Evolutionary conservation across 2,329 filamentous ascomycete genomes (phyloP), one percentile per base, ranked within the genome.

Genomic region (Volutella citrinella): DNA sequence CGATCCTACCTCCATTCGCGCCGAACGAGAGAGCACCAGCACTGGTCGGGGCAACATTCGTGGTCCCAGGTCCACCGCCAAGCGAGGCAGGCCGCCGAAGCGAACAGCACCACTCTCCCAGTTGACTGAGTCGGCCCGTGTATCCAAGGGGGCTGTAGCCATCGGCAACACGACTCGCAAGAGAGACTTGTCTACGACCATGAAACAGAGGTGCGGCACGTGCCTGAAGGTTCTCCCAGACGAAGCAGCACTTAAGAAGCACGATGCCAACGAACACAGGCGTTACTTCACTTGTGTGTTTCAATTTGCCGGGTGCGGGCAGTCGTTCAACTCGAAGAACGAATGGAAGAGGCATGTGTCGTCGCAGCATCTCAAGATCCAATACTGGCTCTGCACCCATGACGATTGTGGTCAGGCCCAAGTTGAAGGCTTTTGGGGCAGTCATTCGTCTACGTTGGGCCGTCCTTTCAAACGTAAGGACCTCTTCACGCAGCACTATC

Each of bases 281-380:
- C 73, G 77, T 1, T 73, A 78, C 0, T 93, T 91, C 53, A 69
- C 73, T 16, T 97, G 91, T 59, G 80, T 87, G 36, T 89, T 96
- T 57, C 68, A 76, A 19, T 81, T 78, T 35, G 93, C 89, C 36
- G 85, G 84, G 20, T 97, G 91, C 63, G 46, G 43, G 1, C 77
- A 80, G 4, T 80, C 73, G 1, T 95, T 95, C 54, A 73, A 76
- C 4, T 82, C 75, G 48, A 95, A 95, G 65, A 95, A 95, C 56
- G 90, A 96, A 59, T 96, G 91, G 91, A 96, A 96, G 61, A 80
- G 91, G 0, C 91, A 97, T 56, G 79, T 91, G 51, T 67, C 71
- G 19, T 85, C 84, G 0, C 85, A 95, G 55, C 91, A 97, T 55
- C 69, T 95, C 15, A 76, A 82, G 34, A 69, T 87, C 4, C 67